phyloP scores from a whole-genome alignment of 148 eudicot species.

The Fallopia convolvulus region DNA sequence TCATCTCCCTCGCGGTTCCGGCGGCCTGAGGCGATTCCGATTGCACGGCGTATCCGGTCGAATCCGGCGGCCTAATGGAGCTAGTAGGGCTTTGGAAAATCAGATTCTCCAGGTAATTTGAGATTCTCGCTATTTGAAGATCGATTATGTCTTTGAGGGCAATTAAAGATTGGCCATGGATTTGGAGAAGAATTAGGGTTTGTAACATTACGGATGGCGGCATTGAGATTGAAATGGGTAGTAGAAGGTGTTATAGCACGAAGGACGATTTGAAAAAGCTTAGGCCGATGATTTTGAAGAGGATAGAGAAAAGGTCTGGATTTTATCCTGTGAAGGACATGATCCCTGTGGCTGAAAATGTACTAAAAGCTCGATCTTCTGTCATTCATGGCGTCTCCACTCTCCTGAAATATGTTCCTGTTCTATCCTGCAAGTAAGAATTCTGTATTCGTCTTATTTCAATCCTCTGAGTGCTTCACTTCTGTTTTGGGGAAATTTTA shows the following conservation, averaged over 20 bases:
- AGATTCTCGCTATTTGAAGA: no score
- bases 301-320: conserved; percentile 52
- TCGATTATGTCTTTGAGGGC: neutral
- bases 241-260: conserved; percentile 8
- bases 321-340: conserved; percentile 54
- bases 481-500: neutral
- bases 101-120: no score
- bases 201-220: neutral
- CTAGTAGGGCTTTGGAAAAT: no score
- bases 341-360: conserved; percentile 65
- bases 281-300: conserved; percentile 70
- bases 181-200: neutral
- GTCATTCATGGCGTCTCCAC: conserved; percentile 62
- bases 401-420: conserved; percentile 52
- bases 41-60: no score
- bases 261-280: conserved; percentile 51
- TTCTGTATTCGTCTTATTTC: neutral
- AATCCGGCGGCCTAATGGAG: no score
- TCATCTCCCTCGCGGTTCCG: no score
- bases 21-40: no score
- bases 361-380: conserved; percentile 42
- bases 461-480: neutral
- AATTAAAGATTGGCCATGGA: neutral
- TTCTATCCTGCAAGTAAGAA: conserved; percentile 64
- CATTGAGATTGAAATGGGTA: neutral